Conservation (phyloP, 768 basidiomycete species). For the Hirschioporus abietinus region DNA sequence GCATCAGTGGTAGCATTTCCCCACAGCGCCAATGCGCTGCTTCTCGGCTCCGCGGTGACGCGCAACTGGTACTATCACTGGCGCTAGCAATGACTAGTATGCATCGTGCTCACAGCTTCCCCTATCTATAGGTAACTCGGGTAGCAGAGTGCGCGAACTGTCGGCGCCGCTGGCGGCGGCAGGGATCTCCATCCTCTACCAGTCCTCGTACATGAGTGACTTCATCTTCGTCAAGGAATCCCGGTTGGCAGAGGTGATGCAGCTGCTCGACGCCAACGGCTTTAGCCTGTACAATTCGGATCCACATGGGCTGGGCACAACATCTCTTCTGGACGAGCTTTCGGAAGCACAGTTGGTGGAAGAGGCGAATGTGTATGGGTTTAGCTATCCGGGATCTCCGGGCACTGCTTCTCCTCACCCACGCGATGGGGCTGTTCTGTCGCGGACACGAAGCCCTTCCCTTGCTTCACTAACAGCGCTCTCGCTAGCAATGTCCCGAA, state of each 20-base stretch:
- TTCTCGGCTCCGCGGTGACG: not conserved
- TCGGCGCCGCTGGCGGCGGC: conserved; percentile 72
- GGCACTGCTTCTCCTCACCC: conserved; percentile 15
- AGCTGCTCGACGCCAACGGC: conserved; percentile 51
- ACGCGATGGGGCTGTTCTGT: conserved; percentile 41
- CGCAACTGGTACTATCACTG: not conserved
- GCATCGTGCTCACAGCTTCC: conserved; percentile 1
- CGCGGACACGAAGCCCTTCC: conserved; percentile 35
- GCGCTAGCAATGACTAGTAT: not conserved
- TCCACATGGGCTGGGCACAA: conserved; percentile 13
- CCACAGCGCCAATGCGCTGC: not conserved
- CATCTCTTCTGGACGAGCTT: not conserved
- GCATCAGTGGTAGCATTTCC: conserved; percentile 6
- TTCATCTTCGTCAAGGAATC: conserved; percentile 75
- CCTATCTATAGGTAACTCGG: conserved; percentile 48
- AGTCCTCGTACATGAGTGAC: conserved; percentile 79
- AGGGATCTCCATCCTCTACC: conserved; percentile 78
- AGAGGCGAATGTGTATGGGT: not conserved
- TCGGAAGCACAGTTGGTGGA: not conserved
- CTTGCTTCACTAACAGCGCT: conserved; percentile 18
- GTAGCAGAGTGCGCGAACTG: conserved; percentile 68
- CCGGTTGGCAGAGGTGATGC: conserved; percentile 57
- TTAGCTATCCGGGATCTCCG: not conserved
- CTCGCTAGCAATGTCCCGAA: conserved; percentile 5
- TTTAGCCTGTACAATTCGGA: conserved; percentile 49